Evolutionary conservation across 2,329 filamentous ascomycete species (phyloP).

Genomic region (Geosmithia flava): DNA sequence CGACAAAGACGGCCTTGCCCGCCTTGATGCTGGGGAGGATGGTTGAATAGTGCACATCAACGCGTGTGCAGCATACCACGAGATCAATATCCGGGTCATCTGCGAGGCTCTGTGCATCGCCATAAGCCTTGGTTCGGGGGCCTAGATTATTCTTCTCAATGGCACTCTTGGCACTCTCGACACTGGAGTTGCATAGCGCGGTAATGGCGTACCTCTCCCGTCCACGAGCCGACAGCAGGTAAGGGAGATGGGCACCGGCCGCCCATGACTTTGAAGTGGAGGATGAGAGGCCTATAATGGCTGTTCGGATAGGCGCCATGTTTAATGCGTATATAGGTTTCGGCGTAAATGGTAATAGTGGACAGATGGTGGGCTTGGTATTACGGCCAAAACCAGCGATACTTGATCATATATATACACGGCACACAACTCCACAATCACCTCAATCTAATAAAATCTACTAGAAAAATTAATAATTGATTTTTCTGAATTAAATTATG

Average conservation of each 20-base stretch:
- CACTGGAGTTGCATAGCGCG: constrained; percentile 37
- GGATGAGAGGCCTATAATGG: constrained; percentile 32
- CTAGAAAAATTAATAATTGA: too few species aligned
- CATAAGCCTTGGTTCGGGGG: constrained; percentile 31
- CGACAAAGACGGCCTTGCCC: constrained; percentile 40
- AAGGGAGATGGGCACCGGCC: constrained; percentile 42
- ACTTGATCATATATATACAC: too few species aligned
- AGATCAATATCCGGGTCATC: constrained; percentile 37
- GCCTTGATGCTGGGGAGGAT: constrained; percentile 32
- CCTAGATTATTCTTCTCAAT: constrained; percentile 29
- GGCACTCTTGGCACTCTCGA: constrained; percentile 27
- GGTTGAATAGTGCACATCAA: constrained; percentile 36
- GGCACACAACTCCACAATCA: too few species aligned
- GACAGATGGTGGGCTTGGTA: too few species aligned
- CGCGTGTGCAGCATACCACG: constrained; percentile 40
- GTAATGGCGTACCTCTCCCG: constrained; percentile 32
- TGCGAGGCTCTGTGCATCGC: constrained; percentile 32
- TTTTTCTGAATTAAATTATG: too few species aligned
- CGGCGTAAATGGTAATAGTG: too few species aligned
- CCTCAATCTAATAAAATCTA: too few species aligned
- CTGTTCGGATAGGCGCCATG: constrained; percentile 9
- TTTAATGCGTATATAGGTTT: neutral
- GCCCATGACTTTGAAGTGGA: constrained; percentile 41
- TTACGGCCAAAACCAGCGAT: too few species aligned
- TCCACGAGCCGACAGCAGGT: constrained; percentile 34